Percentiles rank a stretch among this genome's conserved stretches.
phyloP scores from a whole-genome alignment of 1,284 basidiomycete genomes.

The Rhodofomes roseus region DNA sequence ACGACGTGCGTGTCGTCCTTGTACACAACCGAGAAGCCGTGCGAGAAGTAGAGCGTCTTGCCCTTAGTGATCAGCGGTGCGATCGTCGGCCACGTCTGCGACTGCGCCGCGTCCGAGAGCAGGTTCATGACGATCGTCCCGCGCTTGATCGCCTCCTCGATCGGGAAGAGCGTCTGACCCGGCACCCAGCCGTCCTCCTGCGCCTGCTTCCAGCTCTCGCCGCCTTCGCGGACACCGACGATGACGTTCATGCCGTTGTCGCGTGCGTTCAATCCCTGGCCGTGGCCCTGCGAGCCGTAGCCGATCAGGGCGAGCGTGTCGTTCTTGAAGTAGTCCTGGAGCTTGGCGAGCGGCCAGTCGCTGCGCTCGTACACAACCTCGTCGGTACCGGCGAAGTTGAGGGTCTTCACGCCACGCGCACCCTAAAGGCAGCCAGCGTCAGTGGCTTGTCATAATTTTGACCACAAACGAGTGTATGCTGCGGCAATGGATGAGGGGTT shows the following conservation, averaged over 20 bases:
- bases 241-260: conserved; percentile 99
- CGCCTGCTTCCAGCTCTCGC: conserved; percentile 96
- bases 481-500: no score
- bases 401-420: conserved; percentile 87
- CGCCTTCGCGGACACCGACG: conserved; percentile 96
- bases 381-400: conserved; percentile 95
- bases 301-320: conserved; percentile 99
- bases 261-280: conserved; percentile 97
- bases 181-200: conserved; percentile 98
- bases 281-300: conserved; percentile 99
- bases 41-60: conserved; percentile 99
- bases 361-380: conserved; percentile 96
- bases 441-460: neutral
- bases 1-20: conserved; percentile 96
- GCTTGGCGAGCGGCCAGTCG: conserved; percentile 97
- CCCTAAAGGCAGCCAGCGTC: conserved; percentile 7
- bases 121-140: conserved; percentile 99
- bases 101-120: conserved; percentile 97
- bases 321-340: conserved; percentile 99
- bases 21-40: conserved; percentile 99
- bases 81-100: conserved; percentile 87
- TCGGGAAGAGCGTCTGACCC: conserved; percentile 97
- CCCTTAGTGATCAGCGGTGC: conserved; percentile 96
- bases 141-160: conserved; percentile 94
- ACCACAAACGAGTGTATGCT: neutral